Base-by-base conservation (phyloP, 2,329 filamentous ascomycete species). In the Bisporella sp. region DNA sequence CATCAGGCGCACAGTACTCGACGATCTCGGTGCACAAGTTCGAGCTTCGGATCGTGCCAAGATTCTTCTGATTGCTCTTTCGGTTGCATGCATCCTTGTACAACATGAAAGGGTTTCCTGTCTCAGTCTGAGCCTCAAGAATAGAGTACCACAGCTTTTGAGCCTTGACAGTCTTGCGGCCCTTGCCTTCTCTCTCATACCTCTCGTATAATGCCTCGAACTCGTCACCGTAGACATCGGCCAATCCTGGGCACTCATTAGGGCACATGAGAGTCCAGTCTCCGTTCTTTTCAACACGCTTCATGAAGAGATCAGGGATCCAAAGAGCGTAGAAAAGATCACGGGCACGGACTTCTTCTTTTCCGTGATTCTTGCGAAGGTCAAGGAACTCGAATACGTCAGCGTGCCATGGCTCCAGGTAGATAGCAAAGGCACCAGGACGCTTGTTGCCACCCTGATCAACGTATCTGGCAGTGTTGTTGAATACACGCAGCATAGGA, bases 21-120 rank as follows among this genome's bases (percentile, higher is more conserved):
- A 99, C 81, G 63, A 99, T 99, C 73, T 99, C 93, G 46, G 92
- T 97, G 83, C 93, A 99, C 45, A 99, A 79, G 72, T 99, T 99
- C 66, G 93, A 99, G 78, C 89, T 96, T 71, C 90, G 90, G 64
- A 99, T 99, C 56, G 91, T 96, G 59, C 93, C 93, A 32, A 99
- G 79, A 73, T 99, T 99, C 85, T 99, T 97, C 77, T 99, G 93
- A 81, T 99, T 99, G 79, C 91, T 96, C 86, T 99, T 99, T 70
- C 84, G 84, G 82, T 99, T 99, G 82, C 87, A 92, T 65, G 85
- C 81, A 73, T 99, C 93, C 79, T 99, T 99, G 84, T 99, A 99
- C 54, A 97, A 84, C 89, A 99, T 99, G 75, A 96, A 99, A 45
- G 93, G 93, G 73, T 95, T 97, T 62, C 93, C 93, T 43, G 93